Evolutionary conservation across 1,284 basidiomycete species (phyloP).

Genomic region (Ustilago vetiveriae): DNA sequence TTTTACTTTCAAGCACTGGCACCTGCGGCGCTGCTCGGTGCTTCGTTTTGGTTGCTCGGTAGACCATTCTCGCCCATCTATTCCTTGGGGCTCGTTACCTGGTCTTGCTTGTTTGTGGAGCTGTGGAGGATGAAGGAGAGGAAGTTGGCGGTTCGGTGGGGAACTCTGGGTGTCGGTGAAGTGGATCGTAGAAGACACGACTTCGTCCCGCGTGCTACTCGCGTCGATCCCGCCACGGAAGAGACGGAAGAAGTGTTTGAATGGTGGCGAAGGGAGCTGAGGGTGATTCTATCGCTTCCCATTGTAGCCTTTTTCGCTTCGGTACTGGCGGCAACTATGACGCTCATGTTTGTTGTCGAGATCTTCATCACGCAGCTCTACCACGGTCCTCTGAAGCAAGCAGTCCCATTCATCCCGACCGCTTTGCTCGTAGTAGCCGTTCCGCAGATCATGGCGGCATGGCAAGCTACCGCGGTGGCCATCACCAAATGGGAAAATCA

Average conservation of each 20-base stretch:
- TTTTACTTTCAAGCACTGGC: slow-evolving; percentile 60
- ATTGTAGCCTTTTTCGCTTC: slow-evolving; percentile 80
- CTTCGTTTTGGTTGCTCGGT: slow-evolving; percentile 54
- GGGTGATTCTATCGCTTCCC: slow-evolving; percentile 80
- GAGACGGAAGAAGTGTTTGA: slow-evolving; percentile 64
- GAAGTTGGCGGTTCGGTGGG: slow-evolving; percentile 65
- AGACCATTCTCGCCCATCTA: slow-evolving; percentile 54
- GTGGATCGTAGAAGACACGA: slow-evolving; percentile 48
- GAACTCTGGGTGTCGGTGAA: slow-evolving; percentile 51
- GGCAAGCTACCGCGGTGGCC: slow-evolving; percentile 76
- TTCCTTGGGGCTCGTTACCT: slow-evolving; percentile 54
- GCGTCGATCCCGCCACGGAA: slow-evolving; percentile 56
- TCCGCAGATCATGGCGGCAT: slow-evolving; percentile 82
- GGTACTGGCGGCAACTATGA: slow-evolving; percentile 72
- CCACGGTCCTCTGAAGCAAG: slow-evolving; percentile 81
- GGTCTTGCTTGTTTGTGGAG: slow-evolving; percentile 62
- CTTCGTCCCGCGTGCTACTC: slow-evolving; percentile 51
- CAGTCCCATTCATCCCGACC: slow-evolving; percentile 81
- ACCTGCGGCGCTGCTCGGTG: slow-evolving; percentile 51
- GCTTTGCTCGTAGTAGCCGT: slow-evolving; percentile 83
- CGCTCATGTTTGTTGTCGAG: slow-evolving; percentile 67
- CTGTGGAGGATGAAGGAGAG: slow-evolving; percentile 63
- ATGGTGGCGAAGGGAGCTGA: slow-evolving; percentile 71
- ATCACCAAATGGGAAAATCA: slow-evolving; percentile 83
- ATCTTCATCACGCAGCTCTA: slow-evolving; percentile 69